Conservation (phyloP, 2,329 filamentous ascomycete genomes). For the Harringtonia aguacate region DNA sequence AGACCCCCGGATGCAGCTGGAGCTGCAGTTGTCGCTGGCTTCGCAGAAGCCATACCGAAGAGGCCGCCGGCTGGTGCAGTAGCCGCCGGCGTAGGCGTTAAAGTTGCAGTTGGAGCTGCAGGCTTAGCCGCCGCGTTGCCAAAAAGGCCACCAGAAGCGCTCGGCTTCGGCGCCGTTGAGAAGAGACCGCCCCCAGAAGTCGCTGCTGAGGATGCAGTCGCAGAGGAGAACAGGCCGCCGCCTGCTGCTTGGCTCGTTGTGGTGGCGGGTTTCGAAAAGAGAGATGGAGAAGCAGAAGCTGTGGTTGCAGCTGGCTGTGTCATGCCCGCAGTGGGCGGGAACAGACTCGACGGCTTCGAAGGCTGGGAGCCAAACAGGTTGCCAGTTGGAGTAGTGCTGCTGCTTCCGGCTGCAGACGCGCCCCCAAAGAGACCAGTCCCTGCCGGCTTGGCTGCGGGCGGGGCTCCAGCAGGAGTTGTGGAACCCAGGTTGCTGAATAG, state of each 20-base stretch:
- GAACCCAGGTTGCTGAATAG: constrained; percentile 31
- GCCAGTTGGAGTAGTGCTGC: not conserved
- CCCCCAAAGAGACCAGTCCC: constrained; percentile 4
- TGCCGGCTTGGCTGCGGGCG: constrained; percentile 27
- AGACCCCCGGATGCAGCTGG: not conserved
- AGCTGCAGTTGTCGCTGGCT: not conserved
- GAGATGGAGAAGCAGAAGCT: not conserved
- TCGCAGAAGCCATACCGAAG: not conserved
- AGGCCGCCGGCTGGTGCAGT: constrained; percentile 13
- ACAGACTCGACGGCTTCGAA: too few relatives aligned
- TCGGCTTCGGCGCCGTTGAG: not conserved
- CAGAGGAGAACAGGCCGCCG: not conserved
- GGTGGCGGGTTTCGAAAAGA: not conserved
- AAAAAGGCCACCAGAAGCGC: constrained; percentile 16
- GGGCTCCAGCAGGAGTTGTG: constrained; percentile 43
- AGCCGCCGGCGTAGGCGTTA: not conserved
- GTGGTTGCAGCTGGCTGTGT: not conserved
- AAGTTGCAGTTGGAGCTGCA: too few relatives aligned
- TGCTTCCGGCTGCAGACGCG: not conserved
- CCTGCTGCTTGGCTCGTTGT: not conserved
- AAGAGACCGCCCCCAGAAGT: too few relatives aligned
- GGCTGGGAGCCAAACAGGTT: not conserved
- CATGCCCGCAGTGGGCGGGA: too few relatives aligned
- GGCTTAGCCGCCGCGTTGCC: constrained; percentile 5
- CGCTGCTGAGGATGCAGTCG: not conserved